Conservation (phyloP, 2,329 filamentous ascomycete genomes). For the Fusarium musae region DNA sequence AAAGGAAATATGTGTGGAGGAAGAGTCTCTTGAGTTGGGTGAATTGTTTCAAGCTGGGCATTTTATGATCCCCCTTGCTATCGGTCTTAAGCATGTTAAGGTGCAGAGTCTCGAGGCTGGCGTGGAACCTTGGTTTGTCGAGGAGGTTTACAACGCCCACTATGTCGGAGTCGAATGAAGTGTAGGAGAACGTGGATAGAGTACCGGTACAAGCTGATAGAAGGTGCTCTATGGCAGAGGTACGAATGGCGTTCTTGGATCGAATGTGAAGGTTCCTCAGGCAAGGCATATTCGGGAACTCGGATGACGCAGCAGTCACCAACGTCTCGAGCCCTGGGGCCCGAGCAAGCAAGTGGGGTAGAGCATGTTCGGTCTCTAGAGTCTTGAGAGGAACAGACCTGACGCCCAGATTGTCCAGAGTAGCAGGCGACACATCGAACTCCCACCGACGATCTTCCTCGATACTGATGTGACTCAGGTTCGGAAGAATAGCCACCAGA, state of each 20-base stretch:
- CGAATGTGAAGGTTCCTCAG: neutral
- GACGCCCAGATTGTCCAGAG: neutral
- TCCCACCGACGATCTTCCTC: accelerated
- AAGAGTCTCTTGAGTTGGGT: neutral
- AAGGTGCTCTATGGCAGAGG: accelerated
- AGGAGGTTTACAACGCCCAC: accelerated
- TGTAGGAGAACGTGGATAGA: neutral
- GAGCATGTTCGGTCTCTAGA: neutral
- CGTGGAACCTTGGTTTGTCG: neutral
- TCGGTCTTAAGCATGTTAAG: neutral
- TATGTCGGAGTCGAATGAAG: neutral
- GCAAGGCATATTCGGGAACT: neutral
- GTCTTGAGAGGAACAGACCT: neutral
- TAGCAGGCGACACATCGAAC: neutral
- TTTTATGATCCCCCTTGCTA: accelerated
- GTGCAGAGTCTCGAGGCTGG: neutral
- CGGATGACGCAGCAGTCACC: accelerated
- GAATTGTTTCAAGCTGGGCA: neutral
- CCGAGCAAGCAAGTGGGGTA: neutral
- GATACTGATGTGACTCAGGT: neutral
- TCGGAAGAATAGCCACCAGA: neutral
- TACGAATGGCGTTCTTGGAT: accelerated
- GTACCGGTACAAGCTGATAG: neutral
- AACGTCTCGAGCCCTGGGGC: neutral
- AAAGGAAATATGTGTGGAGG: neutral